Evolutionary conservation across 2,329 filamentous ascomycete species (phyloP), one percentile per base, ranked within the genome.

Genomic region (Geosmithia putterillii): DNA sequence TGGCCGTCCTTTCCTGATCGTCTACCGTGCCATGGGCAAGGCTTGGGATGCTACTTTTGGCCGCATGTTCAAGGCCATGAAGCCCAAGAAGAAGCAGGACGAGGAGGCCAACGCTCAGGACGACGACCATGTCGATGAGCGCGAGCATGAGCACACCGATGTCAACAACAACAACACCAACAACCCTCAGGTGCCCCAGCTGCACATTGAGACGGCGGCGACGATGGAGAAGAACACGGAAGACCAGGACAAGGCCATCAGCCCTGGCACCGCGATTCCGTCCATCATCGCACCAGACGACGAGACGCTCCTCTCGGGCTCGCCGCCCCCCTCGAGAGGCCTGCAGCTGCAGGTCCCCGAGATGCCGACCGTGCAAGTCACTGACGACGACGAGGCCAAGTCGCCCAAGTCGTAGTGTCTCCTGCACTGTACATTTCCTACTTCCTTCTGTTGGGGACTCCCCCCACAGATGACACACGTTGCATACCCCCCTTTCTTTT

Each of bases 231-330:
- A 45, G 25, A 21, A 22, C n/a, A n/a, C n/a, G 36, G 36, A 36
- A 25, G 42, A 28, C 8, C 37, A 38, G 20, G 38, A 46, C 38
- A 42, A 10, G 17, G 35, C 44, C 15, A 35, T 12, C 3, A 32
- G 34, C 12, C 35, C 35, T 12, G 32, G 15, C 35, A 35, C 41
- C 15, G 40, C 37, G 14, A 41, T 46, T 18, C 44, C 44, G 14
- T 25, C 41, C 20, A 46, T 46, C 17, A 28, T 43, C n/a, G 38
- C 41, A 3, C 44, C 44, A 9, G 44, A 46, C 17, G 41, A 42
- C 15, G 28, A 32, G 6, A 9, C 10, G 5, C 15, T 14, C 6
- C 10, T 32, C 10, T 32, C 28, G 6, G n/a, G n/a, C n/a, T n/a
- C n/a, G n/a, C n/a, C n/a, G n/a, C n/a, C n/a, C n/a, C n/a, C n/a